Conservation (phyloP, 1,139 yeast species). For the Candida tetrigidarum region DNA sequence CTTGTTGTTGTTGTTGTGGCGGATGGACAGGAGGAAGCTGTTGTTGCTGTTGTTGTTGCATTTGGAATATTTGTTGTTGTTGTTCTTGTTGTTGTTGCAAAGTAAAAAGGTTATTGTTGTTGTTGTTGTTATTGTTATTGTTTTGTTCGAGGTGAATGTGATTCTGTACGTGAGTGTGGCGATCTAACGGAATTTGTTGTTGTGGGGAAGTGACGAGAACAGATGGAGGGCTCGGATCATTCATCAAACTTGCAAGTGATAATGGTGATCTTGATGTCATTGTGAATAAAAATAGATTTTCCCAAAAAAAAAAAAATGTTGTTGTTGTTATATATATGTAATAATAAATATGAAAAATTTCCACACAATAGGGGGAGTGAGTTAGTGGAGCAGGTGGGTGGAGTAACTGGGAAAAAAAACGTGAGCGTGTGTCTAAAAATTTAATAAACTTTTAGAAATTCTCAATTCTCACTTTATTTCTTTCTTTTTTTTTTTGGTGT, state of each 20-base stretch:
- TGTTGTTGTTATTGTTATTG: slow-evolving; percentile 1
- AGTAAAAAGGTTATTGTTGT: slow-evolving; percentile 1
- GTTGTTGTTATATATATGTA: background rate
- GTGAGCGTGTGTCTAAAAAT: background rate
- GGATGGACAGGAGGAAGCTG: slow-evolving; percentile 2
- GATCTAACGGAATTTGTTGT: slow-evolving; percentile 1
- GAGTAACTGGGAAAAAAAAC: background rate
- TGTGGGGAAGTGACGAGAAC: slow-evolving; percentile 1
- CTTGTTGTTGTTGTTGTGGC: slow-evolving; percentile 4
- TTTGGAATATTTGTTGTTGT: slow-evolving; percentile 5
- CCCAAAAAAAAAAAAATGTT: background rate
- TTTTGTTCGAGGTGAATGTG: slow-evolving; percentile 1
- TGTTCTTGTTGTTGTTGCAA: slow-evolving; percentile 5
- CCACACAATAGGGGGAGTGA: slow-evolving; percentile 1
- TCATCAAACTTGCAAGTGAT: slow-evolving; percentile 9
- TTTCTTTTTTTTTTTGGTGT: no score
- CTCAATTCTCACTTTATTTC: background rate
- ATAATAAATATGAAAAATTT: background rate
- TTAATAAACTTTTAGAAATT: background rate
- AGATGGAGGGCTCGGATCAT: slow-evolving; percentile 4
- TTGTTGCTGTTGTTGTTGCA: slow-evolving; percentile 6
- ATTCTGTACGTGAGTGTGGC: slow-evolving; percentile 2
- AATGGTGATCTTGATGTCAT: slow-evolving; percentile 9
- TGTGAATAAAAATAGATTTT: background rate
- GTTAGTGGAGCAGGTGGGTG: background rate